phyloP scores from a whole-genome alignment of 2,329 filamentous ascomycete genomes.

The Penicillium sp. region DNA sequence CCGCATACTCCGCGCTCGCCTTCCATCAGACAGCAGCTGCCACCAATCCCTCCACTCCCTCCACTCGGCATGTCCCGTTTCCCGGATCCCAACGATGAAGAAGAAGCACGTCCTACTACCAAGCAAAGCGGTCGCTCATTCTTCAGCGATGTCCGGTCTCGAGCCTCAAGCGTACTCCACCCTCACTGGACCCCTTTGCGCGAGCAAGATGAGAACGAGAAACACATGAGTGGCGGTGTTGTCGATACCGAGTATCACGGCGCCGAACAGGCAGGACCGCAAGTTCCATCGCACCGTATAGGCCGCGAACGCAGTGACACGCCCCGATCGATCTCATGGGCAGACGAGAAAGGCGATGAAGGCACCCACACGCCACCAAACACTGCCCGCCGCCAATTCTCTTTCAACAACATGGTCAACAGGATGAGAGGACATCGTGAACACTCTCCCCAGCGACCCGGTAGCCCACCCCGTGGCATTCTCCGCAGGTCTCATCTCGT shows the following conservation, averaged over 20 bases:
- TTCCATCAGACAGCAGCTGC: conserved; percentile 62
- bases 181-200: conserved; percentile 39
- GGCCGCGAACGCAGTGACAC: conserved; percentile 39
- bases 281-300: conserved; percentile 26
- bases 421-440: conserved; percentile 44
- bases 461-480: conserved; percentile 40
- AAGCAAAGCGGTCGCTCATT: conserved; percentile 39
- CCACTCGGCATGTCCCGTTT: conserved; percentile 88
- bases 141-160: conserved; percentile 43
- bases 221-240: conserved; percentile 43
- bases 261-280: conserved; percentile 25
- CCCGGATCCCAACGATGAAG: conserved; percentile 68
- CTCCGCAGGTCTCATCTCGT: conserved; percentile 45
- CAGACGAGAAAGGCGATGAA: conserved; percentile 30
- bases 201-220: conserved; percentile 33
- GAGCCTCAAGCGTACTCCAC: conserved; percentile 42
- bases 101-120: conserved; percentile 34
- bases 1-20: conserved; percentile 42
- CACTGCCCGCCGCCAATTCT: conserved; percentile 78
- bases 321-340: conserved; percentile 44
- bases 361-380: conserved; percentile 36
- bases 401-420: conserved; percentile 83
- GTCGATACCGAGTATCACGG: conserved; percentile 47
- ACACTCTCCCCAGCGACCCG: conserved; percentile 21
- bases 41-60: too few relatives aligned